Evolutionary conservation across 345 rosid species (phyloP).

Genomic region (Murraya koenigii): DNA sequence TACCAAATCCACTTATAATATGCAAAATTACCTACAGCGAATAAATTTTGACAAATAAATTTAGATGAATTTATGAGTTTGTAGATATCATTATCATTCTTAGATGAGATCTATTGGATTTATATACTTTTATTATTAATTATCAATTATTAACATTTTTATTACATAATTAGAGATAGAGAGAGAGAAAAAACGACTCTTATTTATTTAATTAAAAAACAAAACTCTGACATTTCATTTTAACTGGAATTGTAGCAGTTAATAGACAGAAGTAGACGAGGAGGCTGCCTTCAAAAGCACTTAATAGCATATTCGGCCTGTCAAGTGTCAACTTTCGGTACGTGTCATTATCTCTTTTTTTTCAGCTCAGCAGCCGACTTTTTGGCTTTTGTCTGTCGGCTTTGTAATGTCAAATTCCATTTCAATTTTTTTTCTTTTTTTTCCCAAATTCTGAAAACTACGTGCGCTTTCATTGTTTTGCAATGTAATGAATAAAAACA

Average conservation of each 20-base stretch:
- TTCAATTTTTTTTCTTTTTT: background rate
- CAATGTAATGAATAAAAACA: background rate
- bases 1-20: no score
- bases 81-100: no score
- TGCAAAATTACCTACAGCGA: no score
- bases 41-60: no score
- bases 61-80: no score
- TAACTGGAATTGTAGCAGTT: conserved; percentile 2
- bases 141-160: no score
- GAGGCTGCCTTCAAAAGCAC: background rate
- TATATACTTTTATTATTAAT: no score
- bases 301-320: background rate
- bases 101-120: no score
- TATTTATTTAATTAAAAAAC: no score
- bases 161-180: no score
- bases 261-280: background rate
- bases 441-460: conserved; percentile 27
- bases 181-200: background rate
- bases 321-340: conserved; percentile 31
- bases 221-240: conserved; percentile 14
- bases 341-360: conserved; percentile 23
- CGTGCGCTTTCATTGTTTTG: conserved; percentile 34
- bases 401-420: conserved; percentile 10
- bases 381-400: conserved; percentile 46
- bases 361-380: conserved; percentile 51